Evolutionary conservation across 148 eudicot species (phyloP).

Genomic region (Silene latifolia): DNA sequence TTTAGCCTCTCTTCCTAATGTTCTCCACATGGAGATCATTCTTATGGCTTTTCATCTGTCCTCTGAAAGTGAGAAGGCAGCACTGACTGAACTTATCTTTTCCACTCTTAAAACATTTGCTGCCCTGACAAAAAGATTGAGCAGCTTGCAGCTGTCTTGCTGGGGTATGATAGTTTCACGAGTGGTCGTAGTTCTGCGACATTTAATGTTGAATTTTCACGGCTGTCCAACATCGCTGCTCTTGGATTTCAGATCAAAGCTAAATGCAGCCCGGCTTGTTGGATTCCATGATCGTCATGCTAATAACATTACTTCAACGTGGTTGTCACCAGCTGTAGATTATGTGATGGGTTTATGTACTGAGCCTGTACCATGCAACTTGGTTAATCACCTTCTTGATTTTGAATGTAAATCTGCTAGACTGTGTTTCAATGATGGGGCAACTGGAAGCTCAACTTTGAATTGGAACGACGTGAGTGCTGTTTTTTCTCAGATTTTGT

Average conservation of each 20-base stretch:
- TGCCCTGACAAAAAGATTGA: conserved; percentile 33
- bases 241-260: conserved; percentile 66
- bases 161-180: conserved; percentile 87
- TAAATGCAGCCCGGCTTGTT: conserved; percentile 42
- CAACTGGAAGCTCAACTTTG: conserved; percentile 33
- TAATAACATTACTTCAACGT: conserved; percentile 40
- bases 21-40: conserved; percentile 85
- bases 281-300: conserved; percentile 36
- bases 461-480: conserved; percentile 52
- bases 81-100: conserved; percentile 44
- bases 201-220: conserved; percentile 66
- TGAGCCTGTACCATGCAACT: conserved; percentile 33
- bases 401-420: conserved; percentile 67
- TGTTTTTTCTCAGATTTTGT: conserved; percentile 52
- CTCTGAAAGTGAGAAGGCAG: conserved; percentile 71
- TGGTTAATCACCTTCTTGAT: conserved; percentile 79
- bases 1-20: conserved; percentile 64
- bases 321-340: conserved; percentile 58
- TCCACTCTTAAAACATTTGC: conserved; percentile 49
- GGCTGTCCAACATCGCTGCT: conserved; percentile 81
- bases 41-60: conserved; percentile 89
- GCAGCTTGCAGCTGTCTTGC: conserved; percentile 59
- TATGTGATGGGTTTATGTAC: conserved; percentile 38
- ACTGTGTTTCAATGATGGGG: conserved; percentile 32
- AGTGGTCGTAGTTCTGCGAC: conserved; percentile 72